These are phyloP conservation scores for Leptographium radiaticola DNA, from an alignment of 2,329 filamentous ascomycete species.

Conservation along the genomic window DNA sequence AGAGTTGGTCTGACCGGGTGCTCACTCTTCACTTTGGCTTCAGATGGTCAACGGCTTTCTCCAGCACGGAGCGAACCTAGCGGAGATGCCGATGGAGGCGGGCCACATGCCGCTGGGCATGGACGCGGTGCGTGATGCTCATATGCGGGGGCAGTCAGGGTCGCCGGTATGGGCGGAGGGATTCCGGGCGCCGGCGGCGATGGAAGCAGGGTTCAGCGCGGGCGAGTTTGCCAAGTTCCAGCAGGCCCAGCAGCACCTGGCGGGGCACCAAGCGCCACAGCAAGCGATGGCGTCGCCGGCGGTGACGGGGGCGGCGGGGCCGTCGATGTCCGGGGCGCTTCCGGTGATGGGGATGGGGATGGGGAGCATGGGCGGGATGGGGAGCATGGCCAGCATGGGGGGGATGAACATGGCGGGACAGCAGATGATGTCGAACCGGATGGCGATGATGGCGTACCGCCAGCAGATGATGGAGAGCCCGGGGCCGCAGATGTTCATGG, in stretches of 20 bases:
- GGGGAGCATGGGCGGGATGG: constrained; percentile 18
- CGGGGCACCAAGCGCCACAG: constrained; percentile 27
- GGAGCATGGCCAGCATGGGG: constrained; percentile 22
- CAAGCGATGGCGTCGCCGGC: constrained; percentile 25
- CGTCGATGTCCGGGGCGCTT: constrained; percentile 35
- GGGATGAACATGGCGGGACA: no score
- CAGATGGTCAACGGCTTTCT: constrained; percentile 92
- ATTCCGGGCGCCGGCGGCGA: constrained; percentile 45
- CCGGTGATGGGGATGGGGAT: constrained; percentile 43
- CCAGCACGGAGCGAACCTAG: constrained; percentile 55
- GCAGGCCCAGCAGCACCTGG: constrained; percentile 46
- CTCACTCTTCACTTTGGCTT: constrained; percentile 13
- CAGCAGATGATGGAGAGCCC: constrained; percentile 29
- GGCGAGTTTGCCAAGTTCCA: constrained; percentile 84
- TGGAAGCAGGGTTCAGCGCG: constrained; percentile 62
- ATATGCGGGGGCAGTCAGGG: constrained; percentile 38
- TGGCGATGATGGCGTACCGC: constrained; percentile 33
- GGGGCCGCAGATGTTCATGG: constrained; percentile 19
- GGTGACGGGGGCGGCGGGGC: constrained; percentile 49
- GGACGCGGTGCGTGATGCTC: constrained; percentile 32
- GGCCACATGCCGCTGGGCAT: constrained; percentile 33
- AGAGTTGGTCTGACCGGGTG: constrained; percentile 4
- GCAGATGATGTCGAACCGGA: constrained; percentile 21
- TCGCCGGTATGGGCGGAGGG: constrained; percentile 42
- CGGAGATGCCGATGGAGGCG: constrained; percentile 39